Evolutionary conservation across 129 eudicot genomes (phyloP).

Genomic region (Tagetes patula): DNA sequence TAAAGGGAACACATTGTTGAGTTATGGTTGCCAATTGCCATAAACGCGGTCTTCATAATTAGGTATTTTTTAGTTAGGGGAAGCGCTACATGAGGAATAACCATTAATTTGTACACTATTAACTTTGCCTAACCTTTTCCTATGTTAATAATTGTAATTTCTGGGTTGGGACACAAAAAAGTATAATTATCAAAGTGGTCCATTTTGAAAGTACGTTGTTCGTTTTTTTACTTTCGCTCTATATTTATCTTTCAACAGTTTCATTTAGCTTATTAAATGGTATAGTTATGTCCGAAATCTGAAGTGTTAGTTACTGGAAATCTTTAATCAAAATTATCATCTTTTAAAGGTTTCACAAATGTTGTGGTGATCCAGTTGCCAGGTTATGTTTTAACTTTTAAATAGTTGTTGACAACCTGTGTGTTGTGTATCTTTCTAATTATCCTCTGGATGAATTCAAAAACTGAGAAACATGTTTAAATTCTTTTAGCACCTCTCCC

Average conservation of each 20-base stretch:
- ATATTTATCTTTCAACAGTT: too few species aligned
- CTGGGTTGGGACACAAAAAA: too few species aligned
- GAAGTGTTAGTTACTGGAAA: not conserved
- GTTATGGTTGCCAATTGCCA: not conserved
- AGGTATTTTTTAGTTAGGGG: not conserved
- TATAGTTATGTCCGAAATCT: too few species aligned
- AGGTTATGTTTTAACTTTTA: not conserved
- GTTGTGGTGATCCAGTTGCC: not conserved
- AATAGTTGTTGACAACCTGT: not conserved
- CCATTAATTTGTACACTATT: not conserved
- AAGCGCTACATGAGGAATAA: not conserved
- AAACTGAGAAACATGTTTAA: not conserved
- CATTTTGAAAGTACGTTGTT: too few species aligned
- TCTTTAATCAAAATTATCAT: not conserved
- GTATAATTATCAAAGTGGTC: too few species aligned
- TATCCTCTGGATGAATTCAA: not conserved
- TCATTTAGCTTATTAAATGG: too few species aligned
- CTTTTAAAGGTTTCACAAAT: not conserved
- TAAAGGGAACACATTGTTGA: not conserved
- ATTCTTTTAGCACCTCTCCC: not conserved
- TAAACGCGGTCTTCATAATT: not conserved
- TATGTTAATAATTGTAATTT: not conserved
- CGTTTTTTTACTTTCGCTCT: too few species aligned
- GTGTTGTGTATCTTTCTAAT: not conserved
- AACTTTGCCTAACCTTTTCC: not conserved